Conservation (phyloP, 2,329 filamentous ascomycete genomes). For the Aureobasidium sp. region DNA sequence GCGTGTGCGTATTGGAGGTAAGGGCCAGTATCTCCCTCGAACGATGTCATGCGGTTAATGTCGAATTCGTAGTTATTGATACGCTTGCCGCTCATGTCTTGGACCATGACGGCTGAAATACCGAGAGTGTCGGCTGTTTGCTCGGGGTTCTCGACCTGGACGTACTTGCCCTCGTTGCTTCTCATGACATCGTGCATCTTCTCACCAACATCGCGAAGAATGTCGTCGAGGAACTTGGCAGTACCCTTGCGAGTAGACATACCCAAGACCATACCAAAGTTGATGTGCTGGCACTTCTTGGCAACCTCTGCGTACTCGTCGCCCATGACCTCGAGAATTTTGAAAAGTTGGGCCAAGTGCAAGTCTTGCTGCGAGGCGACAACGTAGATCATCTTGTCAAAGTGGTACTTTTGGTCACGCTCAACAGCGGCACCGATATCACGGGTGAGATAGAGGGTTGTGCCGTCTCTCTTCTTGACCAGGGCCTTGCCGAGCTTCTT, state of each 20-base stretch:
- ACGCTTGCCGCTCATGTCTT: conserved; percentile 93
- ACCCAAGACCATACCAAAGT: conserved; percentile 60
- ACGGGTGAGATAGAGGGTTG: conserved; percentile 60
- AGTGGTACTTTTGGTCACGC: conserved; percentile 54
- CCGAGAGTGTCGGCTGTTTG: conserved; percentile 80
- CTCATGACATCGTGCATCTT: conserved; percentile 98
- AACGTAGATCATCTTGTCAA: conserved; percentile 64
- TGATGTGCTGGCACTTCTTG: conserved; percentile 55
- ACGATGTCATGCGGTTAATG: conserved; percentile 74
- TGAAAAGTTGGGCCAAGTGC: conserved; percentile 59
- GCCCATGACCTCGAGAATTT: conserved; percentile 57
- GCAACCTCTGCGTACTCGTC: conserved; percentile 49
- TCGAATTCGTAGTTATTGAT: conserved; percentile 66
- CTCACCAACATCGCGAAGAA: conserved; percentile 59
- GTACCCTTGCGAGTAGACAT: conserved; percentile 58
- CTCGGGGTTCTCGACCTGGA: conserved; percentile 77
- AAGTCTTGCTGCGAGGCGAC: conserved; percentile 59
- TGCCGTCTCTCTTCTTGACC: conserved; percentile 60
- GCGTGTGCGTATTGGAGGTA: conserved; percentile 81
- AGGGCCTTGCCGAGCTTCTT: conserved; percentile 64
- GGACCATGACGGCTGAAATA: conserved; percentile 93
- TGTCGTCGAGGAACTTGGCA: conserved; percentile 42
- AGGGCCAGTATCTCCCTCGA: conserved; percentile 78
- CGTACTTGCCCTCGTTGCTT: conserved; percentile 84
- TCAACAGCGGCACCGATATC: conserved; percentile 62